Evolutionary conservation across 805 yeast species (phyloP).

Genomic region (Candida cerambycidarum): DNA sequence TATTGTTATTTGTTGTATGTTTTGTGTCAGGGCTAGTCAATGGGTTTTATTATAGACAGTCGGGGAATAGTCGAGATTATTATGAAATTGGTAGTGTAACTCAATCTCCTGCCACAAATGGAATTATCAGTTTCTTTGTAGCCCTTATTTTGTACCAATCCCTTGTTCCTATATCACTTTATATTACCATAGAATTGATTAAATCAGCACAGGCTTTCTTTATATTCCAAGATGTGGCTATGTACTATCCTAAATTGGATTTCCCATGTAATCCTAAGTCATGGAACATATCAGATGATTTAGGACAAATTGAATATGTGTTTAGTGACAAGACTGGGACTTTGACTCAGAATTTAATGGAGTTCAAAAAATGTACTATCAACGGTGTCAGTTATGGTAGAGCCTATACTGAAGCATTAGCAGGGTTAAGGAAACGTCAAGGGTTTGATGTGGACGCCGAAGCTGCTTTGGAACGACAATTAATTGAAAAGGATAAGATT

Average conservation of each 20-base stretch:
- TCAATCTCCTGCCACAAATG: constrained; percentile 63
- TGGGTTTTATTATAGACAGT: constrained; percentile 58
- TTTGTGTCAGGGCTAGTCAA: constrained; percentile 68
- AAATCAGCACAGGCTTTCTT: constrained; percentile 81
- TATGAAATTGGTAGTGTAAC: constrained; percentile 74
- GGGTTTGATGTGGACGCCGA: constrained; percentile 74
- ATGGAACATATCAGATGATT: constrained; percentile 83
- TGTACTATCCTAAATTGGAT: constrained; percentile 69
- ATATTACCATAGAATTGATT: constrained; percentile 78
- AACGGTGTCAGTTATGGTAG: constrained; percentile 71
- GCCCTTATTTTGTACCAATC: constrained; percentile 76
- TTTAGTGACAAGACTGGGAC: constrained; percentile 88
- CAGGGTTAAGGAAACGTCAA: constrained; percentile 74
- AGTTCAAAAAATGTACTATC: constrained; percentile 76
- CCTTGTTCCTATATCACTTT: constrained; percentile 78
- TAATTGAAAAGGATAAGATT: constrained; percentile 56
- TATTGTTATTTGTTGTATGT: constrained; percentile 63
- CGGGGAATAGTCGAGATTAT: constrained; percentile 52
- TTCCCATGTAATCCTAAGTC: constrained; percentile 83
- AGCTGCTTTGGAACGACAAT: constrained; percentile 48
- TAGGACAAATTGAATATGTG: constrained; percentile 82
- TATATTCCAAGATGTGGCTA: constrained; percentile 69
- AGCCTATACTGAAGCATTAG: constrained; percentile 81
- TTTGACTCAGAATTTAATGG: constrained; percentile 81
- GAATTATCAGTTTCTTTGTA: constrained; percentile 71